Evolutionary conservation across 179 eudicot genomes (phyloP).

Genomic region (Corrigiola litoralis): DNA sequence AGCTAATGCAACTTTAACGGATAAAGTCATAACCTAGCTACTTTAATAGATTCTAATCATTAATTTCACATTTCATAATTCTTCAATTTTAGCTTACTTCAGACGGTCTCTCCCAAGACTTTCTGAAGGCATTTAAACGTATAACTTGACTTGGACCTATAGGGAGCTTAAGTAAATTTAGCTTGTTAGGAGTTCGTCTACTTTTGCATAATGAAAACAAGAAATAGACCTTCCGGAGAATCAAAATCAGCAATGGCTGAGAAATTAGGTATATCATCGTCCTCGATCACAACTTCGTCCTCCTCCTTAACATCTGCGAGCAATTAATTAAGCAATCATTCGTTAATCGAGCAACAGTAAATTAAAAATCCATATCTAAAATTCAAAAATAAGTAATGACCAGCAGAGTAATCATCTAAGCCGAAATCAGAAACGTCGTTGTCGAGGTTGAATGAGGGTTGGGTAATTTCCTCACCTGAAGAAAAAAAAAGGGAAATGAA

Average conservation of each 20-base stretch:
- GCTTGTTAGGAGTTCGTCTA: no score
- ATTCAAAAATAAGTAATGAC: neutral
- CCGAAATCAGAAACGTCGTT: slow-evolving; percentile 35
- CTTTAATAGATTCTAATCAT: no score
- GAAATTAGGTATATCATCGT: neutral
- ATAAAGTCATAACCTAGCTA: no score
- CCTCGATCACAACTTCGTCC: neutral
- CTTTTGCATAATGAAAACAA: no score
- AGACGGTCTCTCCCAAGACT: no score
- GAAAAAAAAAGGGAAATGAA: neutral
- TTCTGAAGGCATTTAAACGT: no score
- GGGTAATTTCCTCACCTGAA: slow-evolving; percentile 29
- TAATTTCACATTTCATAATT: no score
- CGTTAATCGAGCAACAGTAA: neutral
- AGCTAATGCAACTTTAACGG: no score
- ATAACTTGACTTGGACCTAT: no score
- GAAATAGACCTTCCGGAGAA: neutral
- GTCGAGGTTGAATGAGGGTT: slow-evolving; percentile 12
- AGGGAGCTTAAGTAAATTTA: no score
- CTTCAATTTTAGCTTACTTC: no score
- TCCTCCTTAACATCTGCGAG: slow-evolving; percentile 2
- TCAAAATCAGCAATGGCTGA: neutral
- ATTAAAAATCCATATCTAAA: neutral
- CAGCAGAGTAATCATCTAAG: slow-evolving; percentile 42
- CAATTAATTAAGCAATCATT: neutral